Percentiles rank a stretch among this genome's conserved stretches.
Evolutionary conservation across 768 basidiomycete species (phyloP).

Genomic region (Serendipita sp.): DNA sequence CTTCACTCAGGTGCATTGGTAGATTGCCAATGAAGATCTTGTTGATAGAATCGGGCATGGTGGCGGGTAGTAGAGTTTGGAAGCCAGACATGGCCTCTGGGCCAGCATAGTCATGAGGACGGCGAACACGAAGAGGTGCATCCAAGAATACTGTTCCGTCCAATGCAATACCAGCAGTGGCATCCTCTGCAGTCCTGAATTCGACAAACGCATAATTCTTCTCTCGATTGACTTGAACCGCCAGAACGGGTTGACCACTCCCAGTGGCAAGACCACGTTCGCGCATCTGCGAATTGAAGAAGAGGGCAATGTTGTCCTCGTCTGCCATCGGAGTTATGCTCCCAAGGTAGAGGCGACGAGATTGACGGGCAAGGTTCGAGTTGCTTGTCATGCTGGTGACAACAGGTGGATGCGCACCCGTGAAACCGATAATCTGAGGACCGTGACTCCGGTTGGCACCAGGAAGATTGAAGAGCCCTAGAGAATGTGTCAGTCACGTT

Average conservation of each 20-base stretch:
- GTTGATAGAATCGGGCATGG: slow-evolving; percentile 84
- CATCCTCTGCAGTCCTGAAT: slow-evolving; percentile 97
- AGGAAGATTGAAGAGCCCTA: slow-evolving; percentile 91
- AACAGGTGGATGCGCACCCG: slow-evolving; percentile 67
- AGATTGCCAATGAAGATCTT: slow-evolving; percentile 96
- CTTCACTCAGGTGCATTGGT: slow-evolving; percentile 90
- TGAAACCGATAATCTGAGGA: slow-evolving; percentile 63
- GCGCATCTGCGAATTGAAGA: slow-evolving; percentile 93
- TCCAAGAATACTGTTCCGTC: slow-evolving; percentile 95
- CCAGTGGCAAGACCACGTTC: slow-evolving; percentile 73
- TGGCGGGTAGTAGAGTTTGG: slow-evolving; percentile 23
- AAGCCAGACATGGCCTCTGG: slow-evolving; percentile 28
- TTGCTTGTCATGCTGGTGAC: slow-evolving; percentile 77
- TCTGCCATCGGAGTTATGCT: slow-evolving; percentile 91
- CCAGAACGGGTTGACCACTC: slow-evolving; percentile 79
- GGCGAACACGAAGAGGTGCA: slow-evolving; percentile 88
- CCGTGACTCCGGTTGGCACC: slow-evolving; percentile 84
- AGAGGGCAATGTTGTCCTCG: slow-evolving; percentile 78
- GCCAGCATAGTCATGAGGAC: slow-evolving; percentile 94
- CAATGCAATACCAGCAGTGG: slow-evolving; percentile 90
- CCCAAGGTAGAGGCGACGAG: slow-evolving; percentile 89
- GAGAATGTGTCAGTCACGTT: slow-evolving; percentile 4
- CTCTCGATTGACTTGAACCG: slow-evolving; percentile 93
- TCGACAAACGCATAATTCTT: slow-evolving; percentile 99
- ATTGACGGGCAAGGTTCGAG: slow-evolving; percentile 82